Conservation (phyloP, 345 rosid species). For the Gynandropsis gynandra region DNA sequence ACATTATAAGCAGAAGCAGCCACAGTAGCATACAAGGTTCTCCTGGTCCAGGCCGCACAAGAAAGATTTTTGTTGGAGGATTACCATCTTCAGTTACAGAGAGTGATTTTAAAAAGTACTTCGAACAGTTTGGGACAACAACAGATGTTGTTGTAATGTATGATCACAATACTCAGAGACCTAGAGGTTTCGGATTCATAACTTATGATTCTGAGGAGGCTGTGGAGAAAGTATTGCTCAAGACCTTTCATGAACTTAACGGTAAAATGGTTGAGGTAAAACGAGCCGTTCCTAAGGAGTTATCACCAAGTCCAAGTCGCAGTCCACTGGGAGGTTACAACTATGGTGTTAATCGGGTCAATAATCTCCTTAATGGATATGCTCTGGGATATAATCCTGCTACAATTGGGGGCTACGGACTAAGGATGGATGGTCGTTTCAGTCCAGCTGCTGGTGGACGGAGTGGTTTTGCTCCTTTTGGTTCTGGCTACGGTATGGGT, state of each 20-base stretch:
- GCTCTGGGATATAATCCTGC: conserved; percentile 61
- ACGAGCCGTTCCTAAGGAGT: conserved; percentile 94
- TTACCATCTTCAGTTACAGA: conserved; percentile 68
- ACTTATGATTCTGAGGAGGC: conserved; percentile 93
- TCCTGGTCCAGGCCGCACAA: conserved; percentile 66
- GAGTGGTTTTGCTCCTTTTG: conserved; percentile 37
- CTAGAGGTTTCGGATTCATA: conserved; percentile 98
- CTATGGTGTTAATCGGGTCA: conserved; percentile 59
- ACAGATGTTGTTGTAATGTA: conserved; percentile 97
- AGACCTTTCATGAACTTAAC: conserved; percentile 89
- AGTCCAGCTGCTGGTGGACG: conserved; percentile 59
- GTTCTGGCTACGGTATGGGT: conserved; percentile 58
- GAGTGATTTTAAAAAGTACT: conserved; percentile 67
- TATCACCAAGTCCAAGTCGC: conserved; percentile 69
- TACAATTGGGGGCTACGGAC: conserved; percentile 37
- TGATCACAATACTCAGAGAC: conserved; percentile 96
- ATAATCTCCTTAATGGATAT: conserved; percentile 59
- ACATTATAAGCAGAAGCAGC: conserved; percentile 46
- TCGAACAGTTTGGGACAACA: conserved; percentile 78
- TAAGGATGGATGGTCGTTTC: conserved; percentile 75
- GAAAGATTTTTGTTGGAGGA: conserved; percentile 92
- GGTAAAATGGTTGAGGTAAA: conserved; percentile 99
- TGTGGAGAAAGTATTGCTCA: conserved; percentile 75
- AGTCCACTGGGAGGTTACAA: conserved; percentile 60
- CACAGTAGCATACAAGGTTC: conserved; percentile 53